Evolutionary conservation across 208 protist genomes (phyloP), one percentile per base, ranked within the genome.

Genomic region (Willaertia magna): DNA sequence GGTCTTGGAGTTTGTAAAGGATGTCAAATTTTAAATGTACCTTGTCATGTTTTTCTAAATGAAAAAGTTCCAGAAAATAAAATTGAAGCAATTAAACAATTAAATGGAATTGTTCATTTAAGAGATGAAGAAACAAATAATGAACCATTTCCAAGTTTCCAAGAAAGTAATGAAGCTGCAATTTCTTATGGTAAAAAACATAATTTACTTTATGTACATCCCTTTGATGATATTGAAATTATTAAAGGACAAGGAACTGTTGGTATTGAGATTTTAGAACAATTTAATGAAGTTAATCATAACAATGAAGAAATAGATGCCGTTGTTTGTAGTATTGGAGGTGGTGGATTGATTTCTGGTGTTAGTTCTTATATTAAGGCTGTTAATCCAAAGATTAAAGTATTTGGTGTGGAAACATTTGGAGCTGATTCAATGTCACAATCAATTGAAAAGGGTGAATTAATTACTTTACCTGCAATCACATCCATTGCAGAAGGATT

Each of bases 331-430:
- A 12, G 18, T 16, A 81, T 87, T 43, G 85, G 85, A 43, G 85
- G 85, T 11, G 85, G 85, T 22, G 85, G 85, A 20, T 79, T 87
- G 34, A 85, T 86, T 20, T 0, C 12, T 42, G 85, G 85, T 22
- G 74, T 87, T 22, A 16, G 42, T 18, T 22, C 42, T 26, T 86
- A 86, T n/a, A 18, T 87, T 6, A 87, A 87, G 76, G 20, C 34
- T 47, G 39, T 42, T 18, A 34, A 20, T 14, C 85, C 85, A 40
- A 51, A 59, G 40, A 39, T 9, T 20, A 79, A 42, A 39, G 30
- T 87, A 9, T 34, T 86, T 43, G 81, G 9, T 39, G 79, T 61
- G 9, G 76, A 86, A 20, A 22, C 84, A 6, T 16, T 20, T 6
- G 34, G 85, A 34, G 84, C 79, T 26, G 12, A 9, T 44, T 30